Conservation (phyloP, 768 basidiomycete genomes). For the Peribolospora kevripleyi region DNA sequence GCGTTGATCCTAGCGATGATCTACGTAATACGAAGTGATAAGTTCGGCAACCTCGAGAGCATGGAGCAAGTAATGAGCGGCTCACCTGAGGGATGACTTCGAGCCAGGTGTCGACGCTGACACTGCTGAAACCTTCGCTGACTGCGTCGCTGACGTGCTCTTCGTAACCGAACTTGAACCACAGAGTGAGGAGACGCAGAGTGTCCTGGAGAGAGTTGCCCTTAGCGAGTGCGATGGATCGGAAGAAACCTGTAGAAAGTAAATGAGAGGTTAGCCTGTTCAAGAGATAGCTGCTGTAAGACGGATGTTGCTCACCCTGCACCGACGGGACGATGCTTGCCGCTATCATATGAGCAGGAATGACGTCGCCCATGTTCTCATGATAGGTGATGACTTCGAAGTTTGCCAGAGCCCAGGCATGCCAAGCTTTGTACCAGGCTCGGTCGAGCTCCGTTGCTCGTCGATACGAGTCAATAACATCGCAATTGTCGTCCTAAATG, state of each 20-base stretch:
- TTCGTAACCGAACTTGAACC: constrained; percentile 92
- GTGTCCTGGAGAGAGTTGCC: constrained; percentile 87
- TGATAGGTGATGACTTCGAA: constrained; percentile 72
- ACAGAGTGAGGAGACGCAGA: constrained; percentile 68
- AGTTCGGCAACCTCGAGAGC: background rate
- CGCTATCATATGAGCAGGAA: constrained; percentile 39
- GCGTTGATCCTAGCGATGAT: constrained; percentile 98
- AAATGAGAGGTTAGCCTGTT: background rate
- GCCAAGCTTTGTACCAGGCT: constrained; percentile 99
- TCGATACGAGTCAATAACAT: constrained; percentile 61
- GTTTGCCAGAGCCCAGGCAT: constrained; percentile 91
- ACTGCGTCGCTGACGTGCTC: constrained; percentile 76
- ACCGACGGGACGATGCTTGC: constrained; percentile 77
- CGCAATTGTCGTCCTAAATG: constrained; percentile 44
- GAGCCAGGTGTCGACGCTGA: constrained; percentile 93
- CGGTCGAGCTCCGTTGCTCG: constrained; percentile 76
- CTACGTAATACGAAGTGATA: constrained; percentile 22
- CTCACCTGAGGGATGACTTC: constrained; percentile 90
- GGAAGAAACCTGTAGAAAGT: constrained; percentile 39
- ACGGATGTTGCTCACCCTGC: constrained; percentile 33
- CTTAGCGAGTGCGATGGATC: constrained; percentile 69
- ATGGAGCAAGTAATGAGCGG: background rate
- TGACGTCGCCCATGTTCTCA: constrained; percentile 35
- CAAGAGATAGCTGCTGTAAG: background rate
- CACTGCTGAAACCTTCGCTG: constrained; percentile 56